These are phyloP conservation scores for Yamadazyma epiphylla DNA, from an alignment of 1,139 yeast species.

Conservation along the genomic window DNA sequence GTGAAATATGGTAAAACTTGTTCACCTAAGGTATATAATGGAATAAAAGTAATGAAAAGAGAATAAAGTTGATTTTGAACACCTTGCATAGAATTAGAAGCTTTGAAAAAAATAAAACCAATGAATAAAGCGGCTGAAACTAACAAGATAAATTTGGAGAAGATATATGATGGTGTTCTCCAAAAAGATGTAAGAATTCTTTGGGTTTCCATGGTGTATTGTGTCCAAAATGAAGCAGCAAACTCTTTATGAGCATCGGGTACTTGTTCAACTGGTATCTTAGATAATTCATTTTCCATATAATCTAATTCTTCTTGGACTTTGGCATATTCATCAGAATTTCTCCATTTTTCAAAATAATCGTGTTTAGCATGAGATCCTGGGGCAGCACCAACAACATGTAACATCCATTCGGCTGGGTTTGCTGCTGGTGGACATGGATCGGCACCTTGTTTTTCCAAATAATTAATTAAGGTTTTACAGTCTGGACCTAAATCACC, in stretches of 20 bases:
- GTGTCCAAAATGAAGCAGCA: slow-evolving; percentile 46
- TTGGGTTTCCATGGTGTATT: slow-evolving; percentile 47
- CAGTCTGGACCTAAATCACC: slow-evolving; percentile 75
- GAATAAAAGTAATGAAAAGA: slow-evolving; percentile 60
- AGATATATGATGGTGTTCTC: slow-evolving; percentile 72
- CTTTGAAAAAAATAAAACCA: slow-evolving; percentile 73
- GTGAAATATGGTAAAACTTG: slow-evolving; percentile 72
- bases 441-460: slow-evolving; percentile 66
- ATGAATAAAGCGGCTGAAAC: slow-evolving; percentile 54
- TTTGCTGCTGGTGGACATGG: slow-evolving; percentile 65
- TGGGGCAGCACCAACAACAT: slow-evolving; percentile 78
- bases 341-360: slow-evolving; percentile 63
- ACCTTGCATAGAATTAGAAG: slow-evolving; percentile 55
- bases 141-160: slow-evolving; percentile 59
- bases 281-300: slow-evolving; percentile 44
- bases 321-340: slow-evolving; percentile 49
- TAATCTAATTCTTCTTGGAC: slow-evolving; percentile 37
- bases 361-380: slow-evolving; percentile 65
- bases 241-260: slow-evolving; percentile 33
- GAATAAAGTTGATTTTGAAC: slow-evolving; percentile 62
- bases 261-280: slow-evolving; percentile 30
- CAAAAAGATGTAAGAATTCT: slow-evolving; percentile 65
- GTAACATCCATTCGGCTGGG: slow-evolving; percentile 84
- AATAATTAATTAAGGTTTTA: slow-evolving; percentile 58
- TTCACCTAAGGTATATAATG: slow-evolving; percentile 59